Base-by-base conservation (phyloP, 1,139 yeast genomes). In the Suhomyces yuchorum region DNA sequence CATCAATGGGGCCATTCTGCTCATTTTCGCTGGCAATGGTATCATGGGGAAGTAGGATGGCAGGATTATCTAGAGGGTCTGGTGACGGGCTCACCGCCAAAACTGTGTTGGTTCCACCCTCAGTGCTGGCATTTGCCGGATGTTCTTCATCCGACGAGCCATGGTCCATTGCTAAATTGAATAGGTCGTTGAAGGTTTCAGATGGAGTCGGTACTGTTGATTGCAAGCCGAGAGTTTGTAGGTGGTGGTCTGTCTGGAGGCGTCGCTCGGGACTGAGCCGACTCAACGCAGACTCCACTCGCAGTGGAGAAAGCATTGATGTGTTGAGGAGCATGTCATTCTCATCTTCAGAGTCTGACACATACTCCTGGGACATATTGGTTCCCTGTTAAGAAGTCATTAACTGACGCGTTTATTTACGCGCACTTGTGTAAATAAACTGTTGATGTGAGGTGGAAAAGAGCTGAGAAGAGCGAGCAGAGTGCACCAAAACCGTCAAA, bases 331-430 rank as follows among this genome's bases (percentile, higher is more conserved):
- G 46, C 35, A 40, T 26, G 37, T 20, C 44, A 9, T 37, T 49
- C 28, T 56, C 58, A 33, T 54, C 56, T 35, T 57, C 58, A 19
- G 60, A 57, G 51, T 57, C 60, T 34, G 60, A 52, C 20, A 57
- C 48, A 32, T 35, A 45, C 44, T 54, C 56, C 52, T 47, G 48
- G 30, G 51, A 46, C 48, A 43, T 45, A 24, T 26, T 45, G 40
- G 45, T 23, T 30, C 34, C 34, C 34, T 30, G 18, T 14, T 30
- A 30, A 30, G 34, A 14, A 17, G 24, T 23, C 35, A 37, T 37
- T 28, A 37, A 15, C 15, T 11, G 17, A 36, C 44, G 44, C 44
- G 43, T 30, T 30, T 39, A 39, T 39, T 33, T 26, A 26, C 30
- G 30, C 30, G 30, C 30, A 26, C 14, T n/a, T 26, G 12, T 3